Percentiles rank a stretch among this genome's conserved stretches.
Evolutionary conservation across 2,329 filamentous ascomycete genomes (phyloP).

Genomic region (Colletotrichum eleusines): DNA sequence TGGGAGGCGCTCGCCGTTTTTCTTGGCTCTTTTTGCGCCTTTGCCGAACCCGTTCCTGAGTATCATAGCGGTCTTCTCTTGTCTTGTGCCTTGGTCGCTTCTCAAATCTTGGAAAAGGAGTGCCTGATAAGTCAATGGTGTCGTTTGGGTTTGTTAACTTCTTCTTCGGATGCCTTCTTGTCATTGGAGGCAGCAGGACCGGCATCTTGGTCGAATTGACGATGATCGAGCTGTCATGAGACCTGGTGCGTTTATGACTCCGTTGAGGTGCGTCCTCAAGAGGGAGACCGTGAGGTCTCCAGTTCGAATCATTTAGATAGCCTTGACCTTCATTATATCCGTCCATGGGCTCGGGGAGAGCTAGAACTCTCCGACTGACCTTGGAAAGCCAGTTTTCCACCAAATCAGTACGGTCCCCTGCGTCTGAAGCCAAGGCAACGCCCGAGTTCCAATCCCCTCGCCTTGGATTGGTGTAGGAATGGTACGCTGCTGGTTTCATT

Average conservation of each 20-base stretch:
- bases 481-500: no score
- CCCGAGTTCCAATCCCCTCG: not conserved
- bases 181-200: not conserved
- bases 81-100: constrained; percentile 68
- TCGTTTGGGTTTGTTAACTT: not conserved
- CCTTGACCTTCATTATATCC: not conserved
- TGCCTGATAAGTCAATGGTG: not conserved
- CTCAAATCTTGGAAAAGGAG: constrained; percentile 53
- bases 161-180: not conserved
- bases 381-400: constrained; percentile 34
- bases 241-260: constrained; percentile 22
- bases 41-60: constrained; percentile 47
- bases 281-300: constrained; percentile 21
- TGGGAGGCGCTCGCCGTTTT: constrained; percentile 20
- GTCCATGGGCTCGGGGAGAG: not conserved
- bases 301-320: not conserved
- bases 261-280: not conserved
- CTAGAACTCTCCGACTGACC: constrained; percentile 14
- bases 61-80: constrained; percentile 66
- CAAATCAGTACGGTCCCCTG: not conserved
- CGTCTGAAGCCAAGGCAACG: not conserved
- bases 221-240: constrained; percentile 42
- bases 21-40: constrained; percentile 43
- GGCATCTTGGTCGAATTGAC: constrained; percentile 24
- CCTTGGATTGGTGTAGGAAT: not conserved